Percentiles rank a stretch among this genome's conserved stretches.
phyloP scores from a whole-genome alignment of 345 rosid species.

The Acer campestre region DNA sequence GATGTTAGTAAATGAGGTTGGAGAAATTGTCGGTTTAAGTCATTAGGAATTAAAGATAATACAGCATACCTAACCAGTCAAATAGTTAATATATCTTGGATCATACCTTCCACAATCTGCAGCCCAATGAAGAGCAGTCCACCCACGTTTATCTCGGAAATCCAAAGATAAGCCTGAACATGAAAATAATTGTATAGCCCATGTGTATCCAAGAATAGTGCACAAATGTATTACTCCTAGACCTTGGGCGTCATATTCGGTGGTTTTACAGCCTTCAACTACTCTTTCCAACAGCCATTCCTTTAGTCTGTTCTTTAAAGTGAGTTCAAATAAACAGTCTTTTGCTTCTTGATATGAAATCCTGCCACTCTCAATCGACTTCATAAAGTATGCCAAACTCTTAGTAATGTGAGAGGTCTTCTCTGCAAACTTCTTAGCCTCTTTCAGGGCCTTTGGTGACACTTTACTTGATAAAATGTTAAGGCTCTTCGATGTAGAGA shows the following conservation, averaged over 20 bases:
- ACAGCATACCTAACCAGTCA: constrained; percentile 4
- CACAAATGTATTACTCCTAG: constrained; percentile 92
- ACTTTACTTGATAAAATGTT: constrained; percentile 55
- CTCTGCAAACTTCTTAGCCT: constrained; percentile 60
- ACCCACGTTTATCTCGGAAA: constrained; percentile 87
- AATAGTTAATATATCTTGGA: constrained; percentile 1
- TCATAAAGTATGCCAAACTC: constrained; percentile 73
- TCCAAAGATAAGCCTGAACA: constrained; percentile 78
- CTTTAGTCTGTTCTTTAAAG: constrained; percentile 69
- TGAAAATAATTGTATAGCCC: constrained; percentile 78
- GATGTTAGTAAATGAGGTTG: background rate
- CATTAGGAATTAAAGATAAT: background rate
- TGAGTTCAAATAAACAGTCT: constrained; percentile 62
- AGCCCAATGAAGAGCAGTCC: constrained; percentile 99
- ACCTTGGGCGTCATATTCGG: constrained; percentile 71
- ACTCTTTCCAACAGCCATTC: constrained; percentile 94
- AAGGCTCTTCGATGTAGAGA: constrained; percentile 66
- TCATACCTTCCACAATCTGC: constrained; percentile 78
- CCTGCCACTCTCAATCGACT: constrained; percentile 53
- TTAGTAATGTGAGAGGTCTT: constrained; percentile 52
- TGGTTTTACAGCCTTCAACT: constrained; percentile 55
- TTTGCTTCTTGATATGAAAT: constrained; percentile 62
- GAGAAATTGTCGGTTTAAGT: background rate
- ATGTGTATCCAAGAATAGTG: constrained; percentile 81
- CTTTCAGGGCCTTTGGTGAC: constrained; percentile 48